Evolutionary conservation across 2,329 filamentous ascomycete species (phyloP).

Genomic region (Balansia obtecta): DNA sequence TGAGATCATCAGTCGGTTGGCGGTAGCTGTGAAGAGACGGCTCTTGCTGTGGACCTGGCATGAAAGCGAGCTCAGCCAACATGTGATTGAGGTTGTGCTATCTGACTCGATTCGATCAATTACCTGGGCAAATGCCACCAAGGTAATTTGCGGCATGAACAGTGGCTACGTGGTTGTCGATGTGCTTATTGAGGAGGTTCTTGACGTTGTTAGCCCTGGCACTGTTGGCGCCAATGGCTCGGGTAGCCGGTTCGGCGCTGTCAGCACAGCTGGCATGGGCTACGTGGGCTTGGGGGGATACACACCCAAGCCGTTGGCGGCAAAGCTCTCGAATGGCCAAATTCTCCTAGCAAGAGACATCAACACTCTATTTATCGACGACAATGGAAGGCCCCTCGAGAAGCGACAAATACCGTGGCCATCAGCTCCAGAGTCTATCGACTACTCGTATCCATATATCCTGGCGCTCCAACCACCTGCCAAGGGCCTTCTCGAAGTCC

Average conservation of each 20-base stretch:
- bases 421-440: constrained; percentile 75
- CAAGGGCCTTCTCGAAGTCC: constrained; percentile 77
- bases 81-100: constrained; percentile 65
- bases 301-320: constrained; percentile 80
- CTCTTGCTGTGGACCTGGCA: constrained; percentile 92
- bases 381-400: constrained; percentile 67
- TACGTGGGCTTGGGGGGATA: constrained; percentile 92
- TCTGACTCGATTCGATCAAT: constrained; percentile 76
- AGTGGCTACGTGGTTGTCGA: constrained; percentile 85
- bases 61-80: constrained; percentile 71
- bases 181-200: constrained; percentile 58
- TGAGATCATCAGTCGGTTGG: constrained; percentile 81
- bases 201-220: constrained; percentile 69
- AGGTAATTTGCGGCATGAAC: constrained; percentile 80
- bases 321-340: constrained; percentile 69
- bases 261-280: constrained; percentile 79
- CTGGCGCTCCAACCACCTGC: constrained; percentile 71
- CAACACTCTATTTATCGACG: constrained; percentile 84
- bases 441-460: constrained; percentile 94
- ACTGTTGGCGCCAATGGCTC: constrained; percentile 52
- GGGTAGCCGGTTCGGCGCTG: constrained; percentile 66
- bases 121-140: constrained; percentile 82
- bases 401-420: constrained; percentile 89
- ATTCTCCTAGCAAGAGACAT: constrained; percentile 95
- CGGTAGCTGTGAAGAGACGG: constrained; percentile 84